Conservation (phyloP, 306 rosid genomes). For the Hylodesmum podocarpum region DNA sequence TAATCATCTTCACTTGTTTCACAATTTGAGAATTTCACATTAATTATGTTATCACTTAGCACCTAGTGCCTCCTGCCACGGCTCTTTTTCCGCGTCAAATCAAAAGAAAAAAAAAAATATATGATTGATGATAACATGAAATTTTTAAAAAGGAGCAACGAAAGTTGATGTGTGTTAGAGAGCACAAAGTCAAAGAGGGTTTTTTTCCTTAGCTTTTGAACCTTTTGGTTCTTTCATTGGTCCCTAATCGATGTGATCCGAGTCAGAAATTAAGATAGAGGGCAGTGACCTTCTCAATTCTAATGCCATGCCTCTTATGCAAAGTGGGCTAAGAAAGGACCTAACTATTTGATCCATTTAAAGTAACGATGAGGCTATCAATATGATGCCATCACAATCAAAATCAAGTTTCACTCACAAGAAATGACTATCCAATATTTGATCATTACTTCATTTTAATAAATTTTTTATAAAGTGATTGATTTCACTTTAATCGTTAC, state of each 20-base stretch:
- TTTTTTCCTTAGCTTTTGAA: conserved; percentile 15
- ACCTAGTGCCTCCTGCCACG: neutral
- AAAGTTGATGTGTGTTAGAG: conserved; percentile 38
- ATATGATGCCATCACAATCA: conserved; percentile 38
- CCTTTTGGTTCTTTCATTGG: conserved; percentile 19
- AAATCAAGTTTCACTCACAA: conserved; percentile 21
- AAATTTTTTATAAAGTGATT: conserved; percentile 16
- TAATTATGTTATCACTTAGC: conserved; percentile 5
- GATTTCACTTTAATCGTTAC: neutral
- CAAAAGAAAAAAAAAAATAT: conserved; percentile 1
- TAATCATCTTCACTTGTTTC: neutral
- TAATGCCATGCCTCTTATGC: conserved; percentile 24
- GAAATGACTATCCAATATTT: conserved; percentile 32
- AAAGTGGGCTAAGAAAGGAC: conserved; percentile 34
- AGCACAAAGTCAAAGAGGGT: conserved; percentile 46
- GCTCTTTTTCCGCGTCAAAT: neutral
- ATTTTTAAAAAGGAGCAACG: neutral
- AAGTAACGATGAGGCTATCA: conserved; percentile 32
- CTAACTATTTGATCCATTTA: conserved; percentile 32
- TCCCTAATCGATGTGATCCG: conserved; percentile 36
- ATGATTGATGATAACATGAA: conserved; percentile 6
- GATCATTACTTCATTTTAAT: conserved; percentile 29
- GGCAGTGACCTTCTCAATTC: conserved; percentile 24
- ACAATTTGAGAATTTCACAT: neutral
- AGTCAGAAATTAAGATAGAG: conserved; percentile 35